phyloP scores from a whole-genome alignment of 495 filamentous ascomycete species.

The Penicillium lividum region DNA sequence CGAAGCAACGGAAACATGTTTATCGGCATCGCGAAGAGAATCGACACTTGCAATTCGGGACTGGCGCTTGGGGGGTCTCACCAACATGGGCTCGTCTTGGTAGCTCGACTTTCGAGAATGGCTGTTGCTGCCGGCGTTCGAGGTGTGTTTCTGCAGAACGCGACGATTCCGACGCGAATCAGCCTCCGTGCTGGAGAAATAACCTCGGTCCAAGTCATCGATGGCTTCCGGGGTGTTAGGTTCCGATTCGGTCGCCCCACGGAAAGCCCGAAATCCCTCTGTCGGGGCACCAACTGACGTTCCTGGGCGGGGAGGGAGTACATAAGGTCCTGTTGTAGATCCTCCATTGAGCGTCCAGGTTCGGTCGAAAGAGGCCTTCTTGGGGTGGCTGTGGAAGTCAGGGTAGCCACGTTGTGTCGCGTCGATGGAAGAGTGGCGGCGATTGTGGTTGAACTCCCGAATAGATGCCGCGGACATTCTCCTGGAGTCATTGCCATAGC shows the following conservation, averaged over 20 bases:
- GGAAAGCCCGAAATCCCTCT: slow-evolving; percentile 19
- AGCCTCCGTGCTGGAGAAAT: slow-evolving; percentile 87
- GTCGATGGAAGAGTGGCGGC: slow-evolving; percentile 85
- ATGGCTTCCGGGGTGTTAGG: slow-evolving; percentile 32
- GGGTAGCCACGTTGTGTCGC: slow-evolving; percentile 36
- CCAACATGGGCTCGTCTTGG: slow-evolving; percentile 59
- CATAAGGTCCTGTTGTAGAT: slow-evolving; percentile 33
- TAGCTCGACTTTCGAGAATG: slow-evolving; percentile 71
- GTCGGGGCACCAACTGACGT: slow-evolving; percentile 35
- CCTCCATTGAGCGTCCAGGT: slow-evolving; percentile 78
- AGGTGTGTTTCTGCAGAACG: slow-evolving; percentile 77
- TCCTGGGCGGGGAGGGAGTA: slow-evolving; percentile 36
- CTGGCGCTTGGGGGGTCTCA: slow-evolving; percentile 63
- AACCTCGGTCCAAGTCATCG: slow-evolving; percentile 80
- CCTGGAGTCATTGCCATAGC: slow-evolving; percentile 53
- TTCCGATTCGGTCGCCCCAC: slow-evolving; percentile 30
- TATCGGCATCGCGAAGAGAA: slow-evolving; percentile 49
- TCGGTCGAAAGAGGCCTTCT: slow-evolving; percentile 84
- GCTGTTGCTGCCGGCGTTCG: slow-evolving; percentile 43
- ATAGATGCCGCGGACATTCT: slow-evolving; percentile 80
- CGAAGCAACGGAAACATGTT: slow-evolving; percentile 38
- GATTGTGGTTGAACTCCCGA: slow-evolving; percentile 79
- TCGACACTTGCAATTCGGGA: slow-evolving; percentile 78
- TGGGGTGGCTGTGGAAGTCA: slow-evolving; percentile 57
- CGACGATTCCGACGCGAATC: slow-evolving; percentile 72